Percentiles rank a stretch among this genome's conserved stretches.
Evolutionary conservation across 305 asterid species (phyloP).

Genomic region (Salvia sclarea): DNA sequence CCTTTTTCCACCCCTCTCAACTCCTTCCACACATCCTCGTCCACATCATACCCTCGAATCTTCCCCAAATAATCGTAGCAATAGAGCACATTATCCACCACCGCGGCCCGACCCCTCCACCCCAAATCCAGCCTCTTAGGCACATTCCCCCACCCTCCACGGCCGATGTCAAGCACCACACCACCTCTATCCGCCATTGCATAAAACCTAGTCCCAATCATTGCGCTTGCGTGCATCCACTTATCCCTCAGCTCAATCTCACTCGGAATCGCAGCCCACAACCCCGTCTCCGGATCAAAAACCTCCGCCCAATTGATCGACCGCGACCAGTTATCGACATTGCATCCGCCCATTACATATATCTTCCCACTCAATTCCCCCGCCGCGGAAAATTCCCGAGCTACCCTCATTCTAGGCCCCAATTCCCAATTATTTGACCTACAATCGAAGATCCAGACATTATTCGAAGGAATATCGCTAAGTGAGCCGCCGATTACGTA

Average conservation of each 20-base stretch:
- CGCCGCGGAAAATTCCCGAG: slow-evolving; percentile 83
- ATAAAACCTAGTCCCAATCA: slow-evolving; percentile 58
- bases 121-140: slow-evolving; percentile 84
- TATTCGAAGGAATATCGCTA: slow-evolving; percentile 56
- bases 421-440: slow-evolving; percentile 70
- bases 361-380: slow-evolving; percentile 62
- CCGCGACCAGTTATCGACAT: slow-evolving; percentile 74
- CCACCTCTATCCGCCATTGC: slow-evolving; percentile 97
- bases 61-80: slow-evolving; percentile 87
- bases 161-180: slow-evolving; percentile 59
- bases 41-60: slow-evolving; percentile 76
- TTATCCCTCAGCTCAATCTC: slow-evolving; percentile 73
- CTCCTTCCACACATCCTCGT: slow-evolving; percentile 72
- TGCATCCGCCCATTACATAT: slow-evolving; percentile 82
- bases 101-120: slow-evolving; percentile 83
- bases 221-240: slow-evolving; percentile 94
- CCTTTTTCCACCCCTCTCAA: slow-evolving; percentile 71
- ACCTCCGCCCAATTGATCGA: slow-evolving; percentile 84
- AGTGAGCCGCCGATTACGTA: slow-evolving; percentile 82
- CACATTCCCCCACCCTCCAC: slow-evolving; percentile 69
- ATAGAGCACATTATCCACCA: slow-evolving; percentile 73
- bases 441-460: slow-evolving; percentile 72
- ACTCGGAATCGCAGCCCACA: slow-evolving; percentile 64
- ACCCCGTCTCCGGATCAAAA: slow-evolving; percentile 52
- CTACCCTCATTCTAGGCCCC: slow-evolving; percentile 68